Conservation (phyloP, 306 rosid species). For the Dalbergia cochinchinensis region DNA sequence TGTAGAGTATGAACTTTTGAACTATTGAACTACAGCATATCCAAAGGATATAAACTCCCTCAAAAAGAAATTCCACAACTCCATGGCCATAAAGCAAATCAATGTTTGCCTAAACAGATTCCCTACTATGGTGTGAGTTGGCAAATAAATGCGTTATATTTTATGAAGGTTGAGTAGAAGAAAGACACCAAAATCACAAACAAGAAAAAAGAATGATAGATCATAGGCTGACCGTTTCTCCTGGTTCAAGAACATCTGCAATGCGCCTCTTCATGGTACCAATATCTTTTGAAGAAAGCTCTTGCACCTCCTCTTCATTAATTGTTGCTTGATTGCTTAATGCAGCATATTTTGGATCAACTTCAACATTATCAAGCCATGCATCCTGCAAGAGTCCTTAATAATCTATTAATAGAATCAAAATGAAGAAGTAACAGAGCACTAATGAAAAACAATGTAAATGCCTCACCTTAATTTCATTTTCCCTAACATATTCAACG, state of each 20-base stretch:
- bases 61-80: constrained; percentile 36
- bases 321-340: constrained; percentile 47
- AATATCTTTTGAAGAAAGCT: constrained; percentile 73
- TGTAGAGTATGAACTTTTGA: too few relatives aligned
- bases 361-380: constrained; percentile 87
- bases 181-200: constrained; percentile 27
- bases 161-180: constrained; percentile 18
- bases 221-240: constrained; percentile 69
- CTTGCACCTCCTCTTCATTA: constrained; percentile 59
- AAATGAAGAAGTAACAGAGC: neutral
- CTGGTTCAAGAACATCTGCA: constrained; percentile 79
- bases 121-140: neutral
- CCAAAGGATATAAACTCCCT: constrained; percentile 14
- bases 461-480: constrained; percentile 59
- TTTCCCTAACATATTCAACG: constrained; percentile 77
- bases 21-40: neutral
- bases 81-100: constrained; percentile 10
- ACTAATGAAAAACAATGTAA: constrained; percentile 7
- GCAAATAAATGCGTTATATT: constrained; percentile 3
- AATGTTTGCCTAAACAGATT: neutral
- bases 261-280: constrained; percentile 88
- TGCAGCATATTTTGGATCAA: constrained; percentile 74
- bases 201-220: constrained; percentile 29
- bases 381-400: constrained; percentile 72
- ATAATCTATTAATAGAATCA: constrained; percentile 25